Evolutionary conservation across 345 rosid species (phyloP).

Genomic region (Euphorbia lathyris): DNA sequence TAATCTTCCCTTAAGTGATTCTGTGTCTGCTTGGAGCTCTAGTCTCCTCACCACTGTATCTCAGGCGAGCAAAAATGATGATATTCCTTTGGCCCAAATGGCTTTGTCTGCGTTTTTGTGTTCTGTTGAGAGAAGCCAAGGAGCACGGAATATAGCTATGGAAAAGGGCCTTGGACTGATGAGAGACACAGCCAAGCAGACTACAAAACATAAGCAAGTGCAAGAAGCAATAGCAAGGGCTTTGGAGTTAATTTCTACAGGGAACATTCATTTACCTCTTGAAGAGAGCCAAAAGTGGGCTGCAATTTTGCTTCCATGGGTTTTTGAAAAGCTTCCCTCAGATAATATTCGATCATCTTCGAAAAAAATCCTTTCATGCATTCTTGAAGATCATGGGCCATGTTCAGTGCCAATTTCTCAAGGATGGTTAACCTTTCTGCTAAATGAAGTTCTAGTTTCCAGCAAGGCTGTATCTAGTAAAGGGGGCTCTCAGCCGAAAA

Average conservation of each 20-base stretch:
- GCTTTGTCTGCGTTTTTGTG: conserved; percentile 84
- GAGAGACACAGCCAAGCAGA: conserved; percentile 73
- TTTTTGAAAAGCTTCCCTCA: conserved; percentile 58
- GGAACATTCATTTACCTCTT: conserved; percentile 66
- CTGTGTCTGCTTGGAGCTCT: conserved; percentile 90
- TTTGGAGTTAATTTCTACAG: conserved; percentile 62
- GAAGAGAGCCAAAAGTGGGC: conserved; percentile 96
- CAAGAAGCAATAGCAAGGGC: conserved; percentile 92
- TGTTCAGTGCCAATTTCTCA: conserved; percentile 78
- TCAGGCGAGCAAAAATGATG: conserved; percentile 81
- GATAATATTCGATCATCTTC: conserved; percentile 64
- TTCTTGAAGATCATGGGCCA: conserved; percentile 80
- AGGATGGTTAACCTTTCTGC: conserved; percentile 84
- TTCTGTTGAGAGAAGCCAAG: conserved; percentile 75
- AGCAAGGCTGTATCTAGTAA: conserved; percentile 52
- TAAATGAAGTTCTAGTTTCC: conserved; percentile 58
- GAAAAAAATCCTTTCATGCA: conserved; percentile 66
- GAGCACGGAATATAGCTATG: conserved; percentile 60
- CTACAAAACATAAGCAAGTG: conserved; percentile 57
- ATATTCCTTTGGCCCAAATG: conserved; percentile 70
- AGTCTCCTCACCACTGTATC: conserved; percentile 78
- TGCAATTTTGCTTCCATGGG: conserved; percentile 78
- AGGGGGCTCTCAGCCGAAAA: conserved; percentile 54
- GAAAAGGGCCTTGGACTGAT: conserved; percentile 81
- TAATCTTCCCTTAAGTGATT: conserved; percentile 71